Conservation (phyloP, 371 early-diverging fungal genomes). For the Mucor sp. region DNA sequence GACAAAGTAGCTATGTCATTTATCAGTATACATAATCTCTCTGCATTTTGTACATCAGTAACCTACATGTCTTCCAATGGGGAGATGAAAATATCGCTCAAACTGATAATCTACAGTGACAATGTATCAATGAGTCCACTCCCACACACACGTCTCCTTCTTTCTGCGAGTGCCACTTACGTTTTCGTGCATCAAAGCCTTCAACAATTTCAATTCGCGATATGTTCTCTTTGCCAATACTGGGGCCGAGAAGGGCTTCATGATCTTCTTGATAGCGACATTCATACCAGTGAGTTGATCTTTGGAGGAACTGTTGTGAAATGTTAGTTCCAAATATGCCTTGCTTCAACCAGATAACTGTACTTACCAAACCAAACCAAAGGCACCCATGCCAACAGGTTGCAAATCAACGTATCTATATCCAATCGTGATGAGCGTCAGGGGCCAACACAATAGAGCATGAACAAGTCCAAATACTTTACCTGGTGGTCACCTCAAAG, state of each 20-base stretch:
- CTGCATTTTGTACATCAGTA: not conserved
- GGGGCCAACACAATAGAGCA: not conserved
- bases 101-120: constrained; percentile 68
- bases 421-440: not conserved
- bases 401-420: constrained; percentile 86
- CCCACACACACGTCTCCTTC: not conserved
- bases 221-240: constrained; percentile 93
- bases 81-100: constrained; percentile 91
- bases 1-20: constrained; percentile 79
- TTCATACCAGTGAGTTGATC: constrained; percentile 80
- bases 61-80: constrained; percentile 88
- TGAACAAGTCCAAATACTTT: constrained; percentile 6
- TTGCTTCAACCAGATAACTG: no score
- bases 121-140: not conserved
- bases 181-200: constrained; percentile 84
- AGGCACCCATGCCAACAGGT: constrained; percentile 96
- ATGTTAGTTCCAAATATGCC: no score
- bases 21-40: not conserved
- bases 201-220: constrained; percentile 90
- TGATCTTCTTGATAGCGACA: constrained; percentile 94
- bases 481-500: constrained; percentile 91
- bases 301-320: constrained; percentile 75
- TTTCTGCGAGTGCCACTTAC: constrained; percentile 33
- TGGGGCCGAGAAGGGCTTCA: constrained; percentile 90
- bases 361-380: constrained; percentile 91